Base-by-base conservation (phyloP, 805 yeast genomes). In the Candida multigemmis region DNA sequence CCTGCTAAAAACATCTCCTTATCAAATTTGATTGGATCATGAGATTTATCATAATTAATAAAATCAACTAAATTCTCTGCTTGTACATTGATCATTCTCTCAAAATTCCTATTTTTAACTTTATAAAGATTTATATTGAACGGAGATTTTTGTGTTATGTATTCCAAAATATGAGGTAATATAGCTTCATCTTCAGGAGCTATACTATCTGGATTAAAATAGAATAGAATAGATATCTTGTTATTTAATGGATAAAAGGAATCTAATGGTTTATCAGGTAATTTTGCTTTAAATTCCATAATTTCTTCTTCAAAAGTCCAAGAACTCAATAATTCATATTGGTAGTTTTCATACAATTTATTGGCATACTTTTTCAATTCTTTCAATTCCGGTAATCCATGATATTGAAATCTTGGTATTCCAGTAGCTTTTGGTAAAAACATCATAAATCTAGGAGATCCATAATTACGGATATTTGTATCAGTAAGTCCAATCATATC, bases 181-280 rank as follows among this genome's bases (percentile, higher is more conserved):
- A 79, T 49, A 16, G 68, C 68, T 36, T 65, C 67, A 48, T 82
- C 91, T 44, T 82, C 91, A 2, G 60, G 61, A 1, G 73, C 60
- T 4, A 56, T 54, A 0, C 71, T 56, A 12, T 65, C 61, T n/a
- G 51, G 50, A 31, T 74, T 77, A 41, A 64, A 71, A 24, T 60
- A 53, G 36, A 67, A 76, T 4, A 78, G 63, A 35, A 77, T 68
- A 0, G 74, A 60, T 3, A 76, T 53, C 33, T 50, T 51, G 38
- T 53, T 52, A 20, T 61, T 33, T 30, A 59, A 41, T 47, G 42
- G 77, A 53, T 62, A 46, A 36, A 41, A 44, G 16, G 35, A 32
- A 14, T 56, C 46, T 27, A 54, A 44, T 5, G 66, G 60, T 21
- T 42, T 38, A 15, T 32, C 30, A 5, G 58, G 55, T 20, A 60